A percentile compares a stretch with the other conserved stretches of the same genome.
Evolutionary conservation across 1,139 yeast genomes (phyloP).

Genomic region (Saccharomyces pastorianus): DNA sequence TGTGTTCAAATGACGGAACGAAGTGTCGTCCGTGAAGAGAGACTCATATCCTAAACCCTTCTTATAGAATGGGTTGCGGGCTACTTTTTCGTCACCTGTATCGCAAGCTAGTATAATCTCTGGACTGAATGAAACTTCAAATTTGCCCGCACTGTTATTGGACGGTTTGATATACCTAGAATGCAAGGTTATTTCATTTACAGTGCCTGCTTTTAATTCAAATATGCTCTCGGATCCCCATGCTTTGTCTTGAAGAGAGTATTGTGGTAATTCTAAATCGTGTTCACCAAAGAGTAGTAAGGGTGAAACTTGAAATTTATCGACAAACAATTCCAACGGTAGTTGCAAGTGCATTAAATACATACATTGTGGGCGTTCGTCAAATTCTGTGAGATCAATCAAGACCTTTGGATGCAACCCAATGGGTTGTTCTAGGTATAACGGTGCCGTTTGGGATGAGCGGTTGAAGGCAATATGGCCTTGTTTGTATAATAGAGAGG

Average conservation of each 20-base stretch:
- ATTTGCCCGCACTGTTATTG: constrained; percentile 16
- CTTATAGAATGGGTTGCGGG: constrained; percentile 34
- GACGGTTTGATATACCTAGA: constrained; percentile 42
- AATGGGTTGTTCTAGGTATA: constrained; percentile 32
- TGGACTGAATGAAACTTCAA: constrained; percentile 34
- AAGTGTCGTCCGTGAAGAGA: constrained; percentile 39
- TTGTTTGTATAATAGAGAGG: constrained; percentile 22
- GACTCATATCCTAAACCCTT: constrained; percentile 37
- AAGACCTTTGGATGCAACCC: constrained; percentile 41
- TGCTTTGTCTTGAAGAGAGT: constrained; percentile 33
- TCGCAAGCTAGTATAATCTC: constrained; percentile 44
- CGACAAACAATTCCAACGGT: constrained; percentile 32
- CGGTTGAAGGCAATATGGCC: constrained; percentile 10
- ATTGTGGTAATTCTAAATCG: constrained; percentile 39
- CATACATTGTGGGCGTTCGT: constrained; percentile 26
- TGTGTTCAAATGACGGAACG: constrained; percentile 33
- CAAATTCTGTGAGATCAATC: constrained; percentile 14
- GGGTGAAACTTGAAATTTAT: constrained; percentile 34
- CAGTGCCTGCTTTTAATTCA: constrained; percentile 27
- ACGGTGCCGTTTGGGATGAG: not conserved
- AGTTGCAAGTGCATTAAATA: constrained; percentile 26
- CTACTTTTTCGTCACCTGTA: constrained; percentile 22
- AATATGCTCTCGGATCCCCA: constrained; percentile 43
- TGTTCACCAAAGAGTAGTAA: constrained; percentile 32
- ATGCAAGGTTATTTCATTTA: constrained; percentile 38